Evolutionary conservation across 2,329 filamentous ascomycete genomes (phyloP).

Genomic region (Fusarium chuoi): DNA sequence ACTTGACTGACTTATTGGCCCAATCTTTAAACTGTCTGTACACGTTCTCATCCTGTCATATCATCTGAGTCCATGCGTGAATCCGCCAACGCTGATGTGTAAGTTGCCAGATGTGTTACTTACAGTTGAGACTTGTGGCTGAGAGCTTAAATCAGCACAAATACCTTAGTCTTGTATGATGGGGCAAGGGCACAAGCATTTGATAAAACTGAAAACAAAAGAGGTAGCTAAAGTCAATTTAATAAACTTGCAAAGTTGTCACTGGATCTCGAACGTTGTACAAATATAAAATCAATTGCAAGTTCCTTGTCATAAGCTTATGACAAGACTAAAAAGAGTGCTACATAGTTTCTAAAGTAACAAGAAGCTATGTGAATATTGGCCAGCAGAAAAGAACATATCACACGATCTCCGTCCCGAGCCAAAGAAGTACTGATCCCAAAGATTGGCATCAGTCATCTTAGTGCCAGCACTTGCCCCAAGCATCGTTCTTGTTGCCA

Average conservation of each 20-base stretch:
- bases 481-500: conserved; percentile 4
- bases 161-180: too few relatives aligned
- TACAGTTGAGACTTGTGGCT: too few relatives aligned
- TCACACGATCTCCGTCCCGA: neutral
- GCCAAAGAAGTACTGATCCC: neutral
- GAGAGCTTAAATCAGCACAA: too few relatives aligned
- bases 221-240: neutral
- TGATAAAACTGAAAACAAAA: too few relatives aligned
- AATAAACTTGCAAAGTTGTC: neutral
- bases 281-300: neutral
- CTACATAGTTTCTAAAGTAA: neutral
- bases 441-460: neutral
- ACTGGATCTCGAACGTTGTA: neutral
- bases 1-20: neutral
- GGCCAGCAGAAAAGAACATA: neutral
- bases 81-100: neutral
- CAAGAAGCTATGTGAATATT: neutral
- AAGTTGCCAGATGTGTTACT: too few relatives aligned
- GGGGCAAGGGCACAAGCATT: fast-evolving
- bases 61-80: neutral
- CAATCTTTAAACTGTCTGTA: too few relatives aligned
- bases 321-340: neutral
- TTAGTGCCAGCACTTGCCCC: conserved; percentile 32
- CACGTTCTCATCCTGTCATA: too few relatives aligned
- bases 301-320: neutral